Base-by-base conservation (phyloP, 352 stramenopile genomes). In the Globisporangium apiculatum region DNA sequence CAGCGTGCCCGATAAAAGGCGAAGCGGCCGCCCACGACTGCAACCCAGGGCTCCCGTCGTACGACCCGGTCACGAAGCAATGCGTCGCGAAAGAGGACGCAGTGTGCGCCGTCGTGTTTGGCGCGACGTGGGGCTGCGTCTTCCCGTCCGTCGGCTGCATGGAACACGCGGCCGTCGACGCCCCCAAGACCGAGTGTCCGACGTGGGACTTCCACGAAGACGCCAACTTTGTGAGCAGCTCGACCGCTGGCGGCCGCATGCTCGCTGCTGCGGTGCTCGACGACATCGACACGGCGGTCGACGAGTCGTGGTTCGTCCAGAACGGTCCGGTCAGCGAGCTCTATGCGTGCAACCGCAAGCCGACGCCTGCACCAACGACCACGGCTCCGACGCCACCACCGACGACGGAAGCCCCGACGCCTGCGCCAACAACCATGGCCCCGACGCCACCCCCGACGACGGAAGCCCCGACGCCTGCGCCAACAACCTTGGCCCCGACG, bases 1-100 rank as follows among this genome's bases (percentile, higher is more conserved):
- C 52, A 9, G 66, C 68, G 6, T 89, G 79, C 52, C 75, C 79
- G 14, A 57, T 68, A 45, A 72, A 71, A 53, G 75, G 76, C 42
- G 71, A 84, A 40, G 56, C 66, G 8, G 66, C 76, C 5, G 63
- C 60, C 12, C 48, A 67, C 7, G 64, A 71, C 53, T 89, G 79
- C 58, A 63, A 79, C 53, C 58, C 66, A 36, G 62, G 64, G 48
- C 56, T 86, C 14, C 58, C 70, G 41, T 79, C 72, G 35, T 86
- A 65, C 53, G 51, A 68, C 17, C 64, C 60, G 48, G 62, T 48
- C 18, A 45, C 38, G 17, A 46, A 59, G 24, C 9, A 17, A 6
- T 83, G 74, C 42, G 61, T 76, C 1, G 64, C 65, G 1, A 60
- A 62, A 6, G 71, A 80, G 53, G 64, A 79, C 55, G 67, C 71